phyloP scores from a whole-genome alignment of 495 filamentous ascomycete genomes.

The Amniculicola lignicola region DNA sequence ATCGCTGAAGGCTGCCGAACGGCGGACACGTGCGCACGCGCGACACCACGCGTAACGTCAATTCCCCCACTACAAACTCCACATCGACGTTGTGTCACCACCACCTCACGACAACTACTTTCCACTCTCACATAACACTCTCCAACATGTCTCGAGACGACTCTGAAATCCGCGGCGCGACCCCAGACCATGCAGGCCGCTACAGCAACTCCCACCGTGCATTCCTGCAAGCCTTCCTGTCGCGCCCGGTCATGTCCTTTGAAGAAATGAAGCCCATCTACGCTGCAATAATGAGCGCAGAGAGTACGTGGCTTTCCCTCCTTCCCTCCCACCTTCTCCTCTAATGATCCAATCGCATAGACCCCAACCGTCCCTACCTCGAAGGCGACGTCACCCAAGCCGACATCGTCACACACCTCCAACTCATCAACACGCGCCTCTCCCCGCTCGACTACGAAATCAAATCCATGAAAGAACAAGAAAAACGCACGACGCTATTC shows the following conservation, averaged over 20 bases:
- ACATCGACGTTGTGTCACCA: too few relatives aligned
- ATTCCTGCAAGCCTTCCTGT: constrained; percentile 90
- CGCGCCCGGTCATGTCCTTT: constrained; percentile 70
- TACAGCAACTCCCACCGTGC: constrained; percentile 74
- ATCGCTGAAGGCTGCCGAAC: too few relatives aligned
- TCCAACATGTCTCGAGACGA: too few relatives aligned
- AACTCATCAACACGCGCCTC: constrained; percentile 65
- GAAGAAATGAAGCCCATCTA: constrained; percentile 68
- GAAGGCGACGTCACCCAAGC: constrained; percentile 62
- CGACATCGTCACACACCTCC: constrained; percentile 65
- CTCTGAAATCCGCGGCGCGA: too few relatives aligned
- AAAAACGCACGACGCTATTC: constrained; percentile 55
- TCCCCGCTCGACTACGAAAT: constrained; percentile 76
- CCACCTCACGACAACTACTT: too few relatives aligned
- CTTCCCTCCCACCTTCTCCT: neutral
- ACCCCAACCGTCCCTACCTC: constrained; percentile 41
- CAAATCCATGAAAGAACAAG: constrained; percentile 16
- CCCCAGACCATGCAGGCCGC: neutral
- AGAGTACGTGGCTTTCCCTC: constrained; percentile 44
- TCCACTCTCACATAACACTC: too few relatives aligned
- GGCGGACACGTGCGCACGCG: too few relatives aligned
- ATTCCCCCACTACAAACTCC: too few relatives aligned
- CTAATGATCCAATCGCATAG: constrained; percentile 3
- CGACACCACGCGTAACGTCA: too few relatives aligned
- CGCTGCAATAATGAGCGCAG: constrained; percentile 66